These are phyloP conservation scores for Aspergillus sp. DNA, from an alignment of 2,329 filamentous ascomycete species.

Conservation along the genomic window DNA sequence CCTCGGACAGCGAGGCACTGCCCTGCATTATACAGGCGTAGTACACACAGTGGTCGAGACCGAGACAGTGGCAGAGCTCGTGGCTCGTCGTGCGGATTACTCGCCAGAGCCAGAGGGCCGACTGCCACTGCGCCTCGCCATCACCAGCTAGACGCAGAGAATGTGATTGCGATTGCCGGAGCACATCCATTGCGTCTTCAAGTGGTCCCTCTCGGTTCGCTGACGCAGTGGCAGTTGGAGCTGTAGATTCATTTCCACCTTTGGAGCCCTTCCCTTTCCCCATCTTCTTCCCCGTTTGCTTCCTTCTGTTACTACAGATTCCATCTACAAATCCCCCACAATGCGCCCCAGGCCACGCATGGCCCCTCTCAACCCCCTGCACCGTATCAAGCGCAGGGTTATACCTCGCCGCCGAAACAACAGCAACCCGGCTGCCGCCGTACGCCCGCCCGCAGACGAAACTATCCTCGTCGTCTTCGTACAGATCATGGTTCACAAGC, in stretches of 20 bases:
- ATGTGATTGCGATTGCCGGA: background rate
- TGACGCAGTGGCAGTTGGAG: no score
- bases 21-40: constrained; percentile 14
- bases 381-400: constrained; percentile 49
- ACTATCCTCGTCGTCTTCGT: constrained; percentile 64
- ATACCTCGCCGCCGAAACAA: constrained; percentile 64
- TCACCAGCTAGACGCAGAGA: background rate
- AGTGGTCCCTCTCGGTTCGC: background rate
- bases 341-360: constrained; percentile 67
- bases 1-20: constrained; percentile 8
- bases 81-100: constrained; percentile 61
- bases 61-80: constrained; percentile 68
- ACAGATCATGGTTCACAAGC: constrained; percentile 62
- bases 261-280: background rate
- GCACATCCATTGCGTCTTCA: background rate
- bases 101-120: constrained; percentile 57
- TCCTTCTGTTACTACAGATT: no score
- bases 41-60: constrained; percentile 61
- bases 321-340: constrained; percentile 47
- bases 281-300: no score
- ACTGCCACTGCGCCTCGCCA: background rate
- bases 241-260: background rate
- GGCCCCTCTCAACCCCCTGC: constrained; percentile 49
- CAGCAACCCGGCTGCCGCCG: constrained; percentile 61
- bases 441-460: constrained; percentile 69